phyloP scores from a whole-genome alignment of 768 basidiomycete genomes.

The Pulveroboletus frians region DNA sequence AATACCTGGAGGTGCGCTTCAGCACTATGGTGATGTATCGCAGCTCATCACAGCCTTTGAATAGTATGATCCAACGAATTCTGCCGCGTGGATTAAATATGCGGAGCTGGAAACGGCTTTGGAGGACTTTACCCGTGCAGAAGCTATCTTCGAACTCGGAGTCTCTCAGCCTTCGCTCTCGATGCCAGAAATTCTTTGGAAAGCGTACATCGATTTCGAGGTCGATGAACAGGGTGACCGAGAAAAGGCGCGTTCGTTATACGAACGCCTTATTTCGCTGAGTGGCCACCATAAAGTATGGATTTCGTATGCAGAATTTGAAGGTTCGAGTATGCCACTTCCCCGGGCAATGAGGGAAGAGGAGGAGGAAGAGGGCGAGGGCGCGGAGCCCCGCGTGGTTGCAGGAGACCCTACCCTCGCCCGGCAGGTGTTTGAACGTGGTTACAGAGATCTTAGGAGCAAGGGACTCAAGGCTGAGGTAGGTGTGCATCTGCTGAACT shows the following conservation, averaged over 20 bases:
- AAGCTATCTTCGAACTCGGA: slow-evolving; percentile 92
- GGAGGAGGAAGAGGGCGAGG: slow-evolving; percentile 62
- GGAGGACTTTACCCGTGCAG: slow-evolving; percentile 82
- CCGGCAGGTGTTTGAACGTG: slow-evolving; percentile 77
- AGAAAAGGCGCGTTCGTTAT: slow-evolving; percentile 74
- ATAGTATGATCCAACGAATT: slow-evolving; percentile 85
- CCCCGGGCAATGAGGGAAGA: slow-evolving; percentile 63
- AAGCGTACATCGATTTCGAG: slow-evolving; percentile 96
- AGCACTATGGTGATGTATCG: background rate
- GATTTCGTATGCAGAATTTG: slow-evolving; percentile 93
- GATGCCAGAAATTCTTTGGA: slow-evolving; percentile 94
- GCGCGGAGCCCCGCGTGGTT: slow-evolving; percentile 47
- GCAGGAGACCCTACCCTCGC: slow-evolving; percentile 70
- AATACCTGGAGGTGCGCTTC: slow-evolving; percentile 76
- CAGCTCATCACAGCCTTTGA: background rate
- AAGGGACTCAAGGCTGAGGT: slow-evolving; percentile 88
- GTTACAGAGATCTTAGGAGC: slow-evolving; percentile 79
- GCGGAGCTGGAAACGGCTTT: slow-evolving; percentile 87
- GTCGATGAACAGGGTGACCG: slow-evolving; percentile 85
- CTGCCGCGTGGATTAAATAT: slow-evolving; percentile 93
- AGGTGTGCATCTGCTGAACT: slow-evolving; percentile 18
- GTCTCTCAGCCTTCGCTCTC: slow-evolving; percentile 78
- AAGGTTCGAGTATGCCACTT: slow-evolving; percentile 69
- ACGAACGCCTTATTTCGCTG: slow-evolving; percentile 78
- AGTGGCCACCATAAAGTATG: slow-evolving; percentile 97